phyloP scores from a whole-genome alignment of 441 rosid genomes.

The Bruguiera hainesii region DNA sequence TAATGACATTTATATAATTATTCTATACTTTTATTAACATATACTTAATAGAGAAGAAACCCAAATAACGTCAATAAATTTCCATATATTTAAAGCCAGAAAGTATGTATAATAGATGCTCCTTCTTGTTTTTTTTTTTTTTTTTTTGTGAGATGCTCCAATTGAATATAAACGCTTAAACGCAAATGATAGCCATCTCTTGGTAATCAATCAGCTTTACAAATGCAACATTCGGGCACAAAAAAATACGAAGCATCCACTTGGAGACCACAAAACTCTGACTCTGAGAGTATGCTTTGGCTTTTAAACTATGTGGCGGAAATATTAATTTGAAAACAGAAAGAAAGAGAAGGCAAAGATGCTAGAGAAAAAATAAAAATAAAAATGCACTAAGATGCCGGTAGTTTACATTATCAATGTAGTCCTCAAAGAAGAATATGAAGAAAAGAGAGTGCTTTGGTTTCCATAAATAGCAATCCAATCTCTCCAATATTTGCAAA shows the following conservation, averaged over 20 bases:
- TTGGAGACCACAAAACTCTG: background rate
- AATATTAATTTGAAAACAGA: background rate
- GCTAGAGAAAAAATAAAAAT: background rate
- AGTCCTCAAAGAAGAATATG: conserved; percentile 9
- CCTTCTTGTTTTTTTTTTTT: too few relatives aligned
- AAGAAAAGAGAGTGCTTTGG: conserved; percentile 13
- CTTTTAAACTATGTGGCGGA: background rate
- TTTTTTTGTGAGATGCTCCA: too few relatives aligned
- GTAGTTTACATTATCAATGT: conserved; percentile 17
- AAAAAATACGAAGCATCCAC: background rate
- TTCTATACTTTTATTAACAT: too few relatives aligned
- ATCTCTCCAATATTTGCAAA: conserved; percentile 10
- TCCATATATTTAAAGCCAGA: too few relatives aligned
- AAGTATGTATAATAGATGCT: too few relatives aligned
- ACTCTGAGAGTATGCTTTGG: background rate
- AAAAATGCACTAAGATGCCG: background rate
- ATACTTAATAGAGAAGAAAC: too few relatives aligned
- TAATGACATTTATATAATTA: too few relatives aligned
- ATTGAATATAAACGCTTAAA: too few relatives aligned
- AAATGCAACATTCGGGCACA: too few relatives aligned
- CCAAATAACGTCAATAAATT: too few relatives aligned
- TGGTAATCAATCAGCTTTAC: too few relatives aligned
- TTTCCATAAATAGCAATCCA: conserved; percentile 25
- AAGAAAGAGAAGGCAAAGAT: background rate
- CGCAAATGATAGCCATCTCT: too few relatives aligned